These are phyloP conservation scores for Eremomyces bilateralis DNA, from an alignment of 495 filamentous ascomycete species.

Conservation along the genomic window DNA sequence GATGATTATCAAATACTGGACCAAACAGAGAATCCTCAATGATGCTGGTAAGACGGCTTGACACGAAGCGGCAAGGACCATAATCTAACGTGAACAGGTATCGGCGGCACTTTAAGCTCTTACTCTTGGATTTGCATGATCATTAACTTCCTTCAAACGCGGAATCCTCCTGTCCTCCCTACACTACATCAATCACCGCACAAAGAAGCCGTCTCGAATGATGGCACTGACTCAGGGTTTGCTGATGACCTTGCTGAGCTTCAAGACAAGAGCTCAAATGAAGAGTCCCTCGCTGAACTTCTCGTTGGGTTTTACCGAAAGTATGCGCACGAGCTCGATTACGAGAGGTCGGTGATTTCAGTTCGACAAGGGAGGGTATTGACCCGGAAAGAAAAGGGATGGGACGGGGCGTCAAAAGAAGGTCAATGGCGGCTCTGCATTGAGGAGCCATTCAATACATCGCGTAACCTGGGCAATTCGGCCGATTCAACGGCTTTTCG, in stretches of 20 bases:
- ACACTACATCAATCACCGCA: slow-evolving; percentile 61
- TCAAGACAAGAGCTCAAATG: slow-evolving; percentile 52
- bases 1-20: slow-evolving; percentile 96
- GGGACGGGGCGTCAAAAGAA: slow-evolving; percentile 41
- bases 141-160: slow-evolving; percentile 82
- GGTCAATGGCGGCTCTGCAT: slow-evolving; percentile 58
- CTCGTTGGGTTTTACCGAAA: slow-evolving; percentile 88
- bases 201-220: slow-evolving; percentile 31
- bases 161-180: slow-evolving; percentile 71
- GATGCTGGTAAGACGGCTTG: slow-evolving; percentile 55
- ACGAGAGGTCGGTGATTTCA: slow-evolving; percentile 63
- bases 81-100: slow-evolving; percentile 28
- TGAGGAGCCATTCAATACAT: slow-evolving; percentile 87
- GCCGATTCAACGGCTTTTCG: slow-evolving; percentile 85
- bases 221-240: slow-evolving; percentile 49
- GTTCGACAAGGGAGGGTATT: slow-evolving; percentile 66
- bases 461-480: slow-evolving; percentile 90
- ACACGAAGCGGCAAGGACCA: background rate
- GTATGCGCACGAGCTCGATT: slow-evolving; percentile 85
- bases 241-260: slow-evolving; percentile 63
- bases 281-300: slow-evolving; percentile 59
- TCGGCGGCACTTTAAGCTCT: slow-evolving; percentile 87
- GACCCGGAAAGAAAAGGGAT: slow-evolving; percentile 70
- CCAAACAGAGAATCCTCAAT: slow-evolving; percentile 73
- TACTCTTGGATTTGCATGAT: slow-evolving; percentile 99